Conservation (phyloP, 768 basidiomycete species). For the Trametes villosa region DNA sequence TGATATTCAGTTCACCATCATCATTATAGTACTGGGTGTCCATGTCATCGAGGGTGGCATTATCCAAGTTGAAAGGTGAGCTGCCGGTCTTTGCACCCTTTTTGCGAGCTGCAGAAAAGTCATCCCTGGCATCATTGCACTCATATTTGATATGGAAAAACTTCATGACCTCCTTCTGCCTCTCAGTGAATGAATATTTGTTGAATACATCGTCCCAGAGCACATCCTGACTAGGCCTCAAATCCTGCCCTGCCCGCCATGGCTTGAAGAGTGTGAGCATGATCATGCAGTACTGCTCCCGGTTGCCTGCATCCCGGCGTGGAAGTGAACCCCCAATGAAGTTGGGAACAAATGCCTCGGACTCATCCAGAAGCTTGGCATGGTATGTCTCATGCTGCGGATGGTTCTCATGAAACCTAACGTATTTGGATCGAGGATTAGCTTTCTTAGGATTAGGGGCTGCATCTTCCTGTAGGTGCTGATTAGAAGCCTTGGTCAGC, state of each 20-base stretch:
- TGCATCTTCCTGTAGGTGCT: too few species aligned
- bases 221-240: slow-evolving; percentile 25
- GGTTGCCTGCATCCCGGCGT: slow-evolving; percentile 36
- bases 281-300: slow-evolving; percentile 38
- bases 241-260: slow-evolving; percentile 36
- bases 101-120: slow-evolving; percentile 2
- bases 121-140: slow-evolving; percentile 16
- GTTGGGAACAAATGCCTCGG: slow-evolving; percentile 30
- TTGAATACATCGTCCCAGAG: slow-evolving; percentile 10
- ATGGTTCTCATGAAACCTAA: background rate
- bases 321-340: slow-evolving; percentile 38
- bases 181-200: background rate
- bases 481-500: too few species aligned
- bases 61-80: background rate
- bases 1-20: too few species aligned
- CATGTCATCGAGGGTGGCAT: background rate
- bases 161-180: slow-evolving; percentile 7
- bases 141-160: slow-evolving; percentile 12
- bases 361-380: background rate
- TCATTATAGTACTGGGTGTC: too few species aligned
- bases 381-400: background rate
- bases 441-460: too few species aligned
- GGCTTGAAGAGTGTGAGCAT: slow-evolving; percentile 43
- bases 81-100: background rate
- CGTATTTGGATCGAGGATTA: too few species aligned